Base-by-base conservation (phyloP, 257 asterid species). In the Scutellaria barbata region DNA sequence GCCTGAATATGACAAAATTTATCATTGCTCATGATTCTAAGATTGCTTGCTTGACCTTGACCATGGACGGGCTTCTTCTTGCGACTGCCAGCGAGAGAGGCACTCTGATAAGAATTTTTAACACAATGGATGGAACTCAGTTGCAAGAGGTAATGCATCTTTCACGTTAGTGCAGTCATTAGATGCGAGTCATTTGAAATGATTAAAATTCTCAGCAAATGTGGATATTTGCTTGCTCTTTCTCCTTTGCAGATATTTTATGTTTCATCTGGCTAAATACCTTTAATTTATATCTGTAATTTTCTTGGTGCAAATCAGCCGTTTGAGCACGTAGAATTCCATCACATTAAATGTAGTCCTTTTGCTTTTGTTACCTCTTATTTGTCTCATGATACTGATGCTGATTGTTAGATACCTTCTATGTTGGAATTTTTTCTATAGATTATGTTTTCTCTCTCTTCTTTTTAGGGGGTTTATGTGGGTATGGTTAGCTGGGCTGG, bases 51-150 rank as follows among this genome's bases (percentile, higher is more conserved):
- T 20, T 92, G 79, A 88, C 90, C 62, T 80, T 92, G 83, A 90
- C 98, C 8, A 77, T 83, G 83, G 98, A 92, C 62, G 97, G 98
- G 75, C 90, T 90, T 71, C 96, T 92, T 78, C 98, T 92, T 69
- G 98, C 95, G 33, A 92, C 98, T 63, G 95, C 98, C 52, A 88
- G 97, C 75, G 71, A 85, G 63, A 86, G 91, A 77, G 98, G 98
- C 76, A 93, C 98, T 63, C 75, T 93, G 80, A 86, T 93, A 61
- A 87, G 98, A 88, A 89, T 93, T 84, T 93, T 90, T 81, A 93
- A 93, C 86, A 86, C 97, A 47, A 87, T 93, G 96, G 96, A 93
- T 79, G 98, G 98, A 14, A 86, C 96, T 73, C 87, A 76, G 72
- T 84, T 93, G 82, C 98, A 90, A 77, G 98, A 93, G 98, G 98